Evolutionary conservation across 179 eudicot species (phyloP).

Genomic region (Corrigiola litoralis): DNA sequence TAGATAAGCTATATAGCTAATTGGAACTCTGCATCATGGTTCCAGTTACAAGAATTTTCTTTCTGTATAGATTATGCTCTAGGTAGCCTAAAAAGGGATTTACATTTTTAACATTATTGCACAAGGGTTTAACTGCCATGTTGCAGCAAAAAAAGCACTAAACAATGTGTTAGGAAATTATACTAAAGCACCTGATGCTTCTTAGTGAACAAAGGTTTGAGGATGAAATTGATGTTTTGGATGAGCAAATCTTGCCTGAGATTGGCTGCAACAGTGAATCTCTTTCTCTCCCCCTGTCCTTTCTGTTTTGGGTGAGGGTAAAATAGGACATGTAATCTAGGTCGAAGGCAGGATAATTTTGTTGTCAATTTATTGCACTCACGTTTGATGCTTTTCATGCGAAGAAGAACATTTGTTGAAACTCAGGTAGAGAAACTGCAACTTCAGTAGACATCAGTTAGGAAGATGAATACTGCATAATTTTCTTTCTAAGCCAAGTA

Average conservation of each 20-base stretch:
- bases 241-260: neutral
- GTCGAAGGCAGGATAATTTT: too few relatives aligned
- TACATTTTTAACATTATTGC: neutral
- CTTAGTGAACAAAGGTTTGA: neutral
- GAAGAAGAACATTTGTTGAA: too few relatives aligned
- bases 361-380: too few relatives aligned
- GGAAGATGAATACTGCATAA: too few relatives aligned
- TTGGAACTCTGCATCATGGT: constrained; percentile 13
- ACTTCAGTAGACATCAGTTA: too few relatives aligned
- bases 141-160: neutral
- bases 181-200: constrained; percentile 15
- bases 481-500: too few relatives aligned
- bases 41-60: neutral
- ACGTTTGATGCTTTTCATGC: too few relatives aligned
- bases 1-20: neutral
- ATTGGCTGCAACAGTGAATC: neutral
- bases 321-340: too few relatives aligned
- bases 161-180: constrained; percentile 4
- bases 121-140: neutral
- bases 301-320: too few relatives aligned
- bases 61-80: neutral
- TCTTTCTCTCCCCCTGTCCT: too few relatives aligned
- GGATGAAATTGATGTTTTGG: neutral
- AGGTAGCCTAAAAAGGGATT: constrained; percentile 9
- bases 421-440: too few relatives aligned